A percentile compares a stretch with the other conserved stretches of the same genome.
phyloP scores from a whole-genome alignment of 371 early-diverging fungal genomes.

The Mortierella sp. region DNA sequence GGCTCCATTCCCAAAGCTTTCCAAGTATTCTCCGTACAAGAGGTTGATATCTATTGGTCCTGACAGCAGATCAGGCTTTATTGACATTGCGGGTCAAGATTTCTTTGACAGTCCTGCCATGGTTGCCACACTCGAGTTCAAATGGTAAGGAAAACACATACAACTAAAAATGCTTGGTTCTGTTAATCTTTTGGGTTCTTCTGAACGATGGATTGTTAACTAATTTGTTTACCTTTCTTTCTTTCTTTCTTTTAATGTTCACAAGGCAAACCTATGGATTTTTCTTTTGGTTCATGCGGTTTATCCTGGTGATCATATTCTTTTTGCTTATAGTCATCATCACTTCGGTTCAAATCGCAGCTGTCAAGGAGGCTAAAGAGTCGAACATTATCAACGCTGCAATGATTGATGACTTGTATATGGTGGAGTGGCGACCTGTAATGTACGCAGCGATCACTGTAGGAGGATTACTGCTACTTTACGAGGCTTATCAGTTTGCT shows the following conservation, averaged over 20 bases:
- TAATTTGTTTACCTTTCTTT: not conserved
- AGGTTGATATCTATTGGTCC: constrained; percentile 17
- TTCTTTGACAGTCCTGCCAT: constrained; percentile 53
- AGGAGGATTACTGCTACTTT: constrained; percentile 22
- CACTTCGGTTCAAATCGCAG: constrained; percentile 28
- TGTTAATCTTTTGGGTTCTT: too few species aligned
- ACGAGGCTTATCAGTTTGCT: constrained; percentile 36
- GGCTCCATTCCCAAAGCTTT: constrained; percentile 50
- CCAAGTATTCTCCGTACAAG: constrained; percentile 48
- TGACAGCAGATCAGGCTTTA: constrained; percentile 30
- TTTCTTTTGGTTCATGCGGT: constrained; percentile 26
- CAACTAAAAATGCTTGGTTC: too few species aligned
- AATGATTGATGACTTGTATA: not conserved
- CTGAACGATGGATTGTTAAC: too few species aligned
- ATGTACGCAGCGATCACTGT: constrained; percentile 18
- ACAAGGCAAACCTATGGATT: constrained; percentile 46
- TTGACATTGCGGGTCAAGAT: constrained; percentile 44
- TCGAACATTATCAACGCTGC: not conserved
- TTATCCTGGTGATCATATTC: constrained; percentile 24
- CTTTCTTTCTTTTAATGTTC: not conserved
- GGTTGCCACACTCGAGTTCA: constrained; percentile 46
- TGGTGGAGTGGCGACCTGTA: constrained; percentile 27
- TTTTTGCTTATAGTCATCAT: constrained; percentile 27
- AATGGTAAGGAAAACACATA: constrained; percentile 26
- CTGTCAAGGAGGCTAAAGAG: not conserved